Conservation (phyloP, 495 filamentous ascomycete genomes). For the Penicillium taxi region DNA sequence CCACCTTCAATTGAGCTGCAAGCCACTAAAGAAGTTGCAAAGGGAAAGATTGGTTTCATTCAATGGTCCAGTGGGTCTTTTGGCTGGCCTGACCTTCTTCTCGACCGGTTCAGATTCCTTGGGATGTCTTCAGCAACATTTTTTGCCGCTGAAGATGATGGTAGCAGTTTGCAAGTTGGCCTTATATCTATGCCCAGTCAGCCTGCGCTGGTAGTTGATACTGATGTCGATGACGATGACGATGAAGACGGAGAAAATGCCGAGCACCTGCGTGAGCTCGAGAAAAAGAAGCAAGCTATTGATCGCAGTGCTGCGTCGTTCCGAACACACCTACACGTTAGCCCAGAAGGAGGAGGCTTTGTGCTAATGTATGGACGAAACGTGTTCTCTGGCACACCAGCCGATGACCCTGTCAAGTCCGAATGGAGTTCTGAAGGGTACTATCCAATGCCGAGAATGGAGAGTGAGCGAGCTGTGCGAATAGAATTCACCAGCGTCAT, state of each 20-base stretch:
- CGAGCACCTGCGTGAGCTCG: conserved; percentile 11
- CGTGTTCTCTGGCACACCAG: conserved; percentile 33
- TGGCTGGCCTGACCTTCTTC: conserved; percentile 27
- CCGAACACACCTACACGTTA: conserved; percentile 21
- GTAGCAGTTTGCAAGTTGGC: conserved; percentile 30
- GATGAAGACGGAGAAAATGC: conserved; percentile 24
- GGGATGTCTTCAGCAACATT: conserved; percentile 18
- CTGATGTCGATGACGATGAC: conserved; percentile 23
- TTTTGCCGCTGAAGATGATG: conserved; percentile 12
- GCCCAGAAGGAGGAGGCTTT: conserved; percentile 22
- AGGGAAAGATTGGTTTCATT: conserved; percentile 24
- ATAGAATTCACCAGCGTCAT: conserved; percentile 23
- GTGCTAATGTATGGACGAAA: conserved; percentile 34
- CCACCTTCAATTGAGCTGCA: conserved; percentile 27
- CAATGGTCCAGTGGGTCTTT: conserved; percentile 33
- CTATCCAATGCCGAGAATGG: conserved; percentile 23
- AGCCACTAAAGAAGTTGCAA: conserved; percentile 22
- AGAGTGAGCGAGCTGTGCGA: conserved; percentile 29
- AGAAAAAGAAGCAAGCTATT: conserved; percentile 14
- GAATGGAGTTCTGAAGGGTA: conserved; percentile 41
- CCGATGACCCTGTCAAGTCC: conserved; percentile 24
- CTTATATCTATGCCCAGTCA: conserved; percentile 21
- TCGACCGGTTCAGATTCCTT: conserved; percentile 16
- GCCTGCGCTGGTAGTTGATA: conserved; percentile 10
- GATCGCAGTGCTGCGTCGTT: conserved; percentile 28